phyloP scores from a whole-genome alignment of 1,139 yeast genomes.

The Schizosaccharomyces versatilis region DNA sequence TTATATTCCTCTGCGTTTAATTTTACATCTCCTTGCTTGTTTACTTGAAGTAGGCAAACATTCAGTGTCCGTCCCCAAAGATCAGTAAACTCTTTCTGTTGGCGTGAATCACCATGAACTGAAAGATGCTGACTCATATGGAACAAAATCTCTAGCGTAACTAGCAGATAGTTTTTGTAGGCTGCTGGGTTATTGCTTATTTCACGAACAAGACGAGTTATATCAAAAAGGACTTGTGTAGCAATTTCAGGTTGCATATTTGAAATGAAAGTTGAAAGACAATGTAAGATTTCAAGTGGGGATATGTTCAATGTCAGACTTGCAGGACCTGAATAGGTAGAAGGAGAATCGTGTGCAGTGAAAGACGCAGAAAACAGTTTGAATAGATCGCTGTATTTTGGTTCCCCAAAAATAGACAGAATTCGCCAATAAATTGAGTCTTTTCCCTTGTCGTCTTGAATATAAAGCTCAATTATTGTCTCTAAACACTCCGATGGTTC shows the following conservation, averaged over 20 bases:
- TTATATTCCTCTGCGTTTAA: background rate
- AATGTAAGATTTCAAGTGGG: slow-evolving; percentile 16
- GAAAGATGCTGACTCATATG: slow-evolving; percentile 18
- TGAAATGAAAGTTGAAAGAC: slow-evolving; percentile 58
- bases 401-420: background rate
- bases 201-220: background rate
- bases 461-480: background rate
- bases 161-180: background rate
- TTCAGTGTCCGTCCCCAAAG: slow-evolving; percentile 23
- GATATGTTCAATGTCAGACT: background rate
- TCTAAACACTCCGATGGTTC: background rate
- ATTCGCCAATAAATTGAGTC: background rate
- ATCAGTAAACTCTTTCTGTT: slow-evolving; percentile 17
- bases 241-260: slow-evolving; percentile 15
- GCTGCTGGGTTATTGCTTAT: background rate
- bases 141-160: background rate
- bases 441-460: background rate
- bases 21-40: background rate
- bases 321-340: background rate
- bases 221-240: background rate
- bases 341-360: background rate
- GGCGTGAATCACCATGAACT: slow-evolving; percentile 12
- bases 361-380: background rate
- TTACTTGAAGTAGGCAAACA: background rate
- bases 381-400: background rate